These are phyloP conservation scores for Mycena sp. DNA, from an alignment of 1,284 basidiomycete genomes.

Conservation along the genomic window DNA sequence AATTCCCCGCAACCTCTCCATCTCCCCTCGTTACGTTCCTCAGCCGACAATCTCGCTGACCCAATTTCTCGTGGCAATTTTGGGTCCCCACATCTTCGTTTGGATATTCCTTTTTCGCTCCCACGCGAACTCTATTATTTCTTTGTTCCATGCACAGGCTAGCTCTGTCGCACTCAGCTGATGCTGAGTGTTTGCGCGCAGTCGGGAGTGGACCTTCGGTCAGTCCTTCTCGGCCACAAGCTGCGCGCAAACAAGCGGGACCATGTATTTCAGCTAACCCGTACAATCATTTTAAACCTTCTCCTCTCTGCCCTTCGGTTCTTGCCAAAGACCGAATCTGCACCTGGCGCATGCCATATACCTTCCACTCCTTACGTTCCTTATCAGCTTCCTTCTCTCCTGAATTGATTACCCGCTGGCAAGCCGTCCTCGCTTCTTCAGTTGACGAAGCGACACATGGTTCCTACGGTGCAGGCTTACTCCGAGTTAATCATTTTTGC, in stretches of 20 bases:
- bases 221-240: conserved; percentile 1
- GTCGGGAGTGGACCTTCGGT: neutral
- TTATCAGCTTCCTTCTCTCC: neutral
- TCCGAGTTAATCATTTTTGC: conserved; percentile 38
- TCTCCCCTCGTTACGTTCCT: conserved; percentile 26
- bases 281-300: conserved; percentile 9
- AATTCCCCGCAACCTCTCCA: conserved; percentile 12
- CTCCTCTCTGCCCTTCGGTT: conserved; percentile 24
- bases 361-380: conserved; percentile 1
- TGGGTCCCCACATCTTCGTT: neutral
- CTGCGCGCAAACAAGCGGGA: neutral
- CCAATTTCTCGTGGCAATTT: too few relatives aligned
- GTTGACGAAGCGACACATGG: conserved; percentile 23
- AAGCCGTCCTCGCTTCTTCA: neutral
- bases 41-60: conserved; percentile 31
- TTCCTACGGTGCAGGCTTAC: conserved; percentile 34
- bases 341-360: conserved; percentile 26
- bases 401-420: conserved; percentile 1
- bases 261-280: neutral
- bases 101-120: neutral
- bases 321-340: conserved; percentile 22
- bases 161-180: neutral
- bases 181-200: neutral
- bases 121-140: neutral
- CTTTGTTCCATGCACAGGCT: neutral